These are phyloP conservation scores for Flaveria sonorensis DNA, from an alignment of 129 eudicot species.

Conservation along the genomic window DNA sequence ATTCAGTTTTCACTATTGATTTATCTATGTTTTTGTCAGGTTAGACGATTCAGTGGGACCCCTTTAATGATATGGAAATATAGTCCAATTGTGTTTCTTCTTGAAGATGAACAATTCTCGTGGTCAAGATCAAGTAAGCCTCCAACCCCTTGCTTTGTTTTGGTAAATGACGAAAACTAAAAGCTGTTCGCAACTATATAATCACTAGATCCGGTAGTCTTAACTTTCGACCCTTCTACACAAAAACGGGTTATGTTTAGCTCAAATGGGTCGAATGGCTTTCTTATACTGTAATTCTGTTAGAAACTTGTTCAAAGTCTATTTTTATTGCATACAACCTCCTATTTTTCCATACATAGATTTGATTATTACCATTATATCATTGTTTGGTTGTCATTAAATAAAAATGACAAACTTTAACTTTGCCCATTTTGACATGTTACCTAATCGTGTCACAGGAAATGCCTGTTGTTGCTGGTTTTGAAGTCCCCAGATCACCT, in stretches of 20 bases:
- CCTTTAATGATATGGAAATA: conserved; percentile 33
- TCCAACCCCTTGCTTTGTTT: background rate
- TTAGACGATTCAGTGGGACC: background rate
- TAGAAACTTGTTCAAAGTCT: too few species aligned
- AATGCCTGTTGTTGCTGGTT: conserved; percentile 71
- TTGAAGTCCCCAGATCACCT: conserved; percentile 82
- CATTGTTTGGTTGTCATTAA: too few species aligned
- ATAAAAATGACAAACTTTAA: background rate
- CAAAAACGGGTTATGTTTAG: background rate
- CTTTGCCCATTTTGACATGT: background rate
- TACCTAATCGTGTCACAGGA: conserved; percentile 39
- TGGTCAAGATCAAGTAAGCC: conserved; percentile 58
- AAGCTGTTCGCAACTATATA: background rate
- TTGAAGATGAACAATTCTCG: conserved; percentile 49
- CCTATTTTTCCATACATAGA: too few species aligned
- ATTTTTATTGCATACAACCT: background rate
- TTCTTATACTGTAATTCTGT: too few species aligned
- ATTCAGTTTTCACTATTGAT: background rate
- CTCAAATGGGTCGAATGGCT: background rate
- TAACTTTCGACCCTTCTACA: background rate
- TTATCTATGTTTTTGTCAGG: conserved; percentile 25
- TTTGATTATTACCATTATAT: too few species aligned
- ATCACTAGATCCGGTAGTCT: background rate
- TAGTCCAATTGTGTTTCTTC: conserved; percentile 6
- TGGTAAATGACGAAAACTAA: background rate